Percentiles rank a stretch among this genome's conserved stretches.
Evolutionary conservation across 2,329 filamentous ascomycete genomes (phyloP).

Genomic region (Cercospora janseana): DNA sequence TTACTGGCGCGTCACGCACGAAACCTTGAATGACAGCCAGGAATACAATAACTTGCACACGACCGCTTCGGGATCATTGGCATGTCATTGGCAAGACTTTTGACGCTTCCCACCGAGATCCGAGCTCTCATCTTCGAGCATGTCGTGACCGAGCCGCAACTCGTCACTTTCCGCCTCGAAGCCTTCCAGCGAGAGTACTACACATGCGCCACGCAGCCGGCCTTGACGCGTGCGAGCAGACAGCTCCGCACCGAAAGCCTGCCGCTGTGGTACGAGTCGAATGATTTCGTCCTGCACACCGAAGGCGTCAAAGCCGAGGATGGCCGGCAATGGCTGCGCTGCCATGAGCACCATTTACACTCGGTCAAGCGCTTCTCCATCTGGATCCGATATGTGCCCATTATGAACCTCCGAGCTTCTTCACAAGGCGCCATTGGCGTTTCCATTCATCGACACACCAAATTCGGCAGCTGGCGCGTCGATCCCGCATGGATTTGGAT

Average conservation of each 20-base stretch:
- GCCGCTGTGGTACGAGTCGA: slow-evolving; percentile 34
- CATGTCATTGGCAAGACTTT: slow-evolving; percentile 22
- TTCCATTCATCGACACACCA: slow-evolving; percentile 19
- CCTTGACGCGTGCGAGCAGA: slow-evolving; percentile 30
- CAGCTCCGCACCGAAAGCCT: slow-evolving; percentile 33
- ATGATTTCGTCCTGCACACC: slow-evolving; percentile 35
- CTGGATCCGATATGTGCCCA: slow-evolving; percentile 33
- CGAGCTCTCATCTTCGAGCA: slow-evolving; percentile 31
- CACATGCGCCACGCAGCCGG: slow-evolving; percentile 29
- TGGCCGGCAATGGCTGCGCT: slow-evolving; percentile 29
- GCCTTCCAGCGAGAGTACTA: slow-evolving; percentile 33
- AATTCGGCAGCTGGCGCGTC: slow-evolving; percentile 24
- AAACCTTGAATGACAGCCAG: no score
- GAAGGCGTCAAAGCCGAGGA: slow-evolving; percentile 33
- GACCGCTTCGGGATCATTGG: no score
- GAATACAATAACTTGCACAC: no score
- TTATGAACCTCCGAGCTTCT: slow-evolving; percentile 13
- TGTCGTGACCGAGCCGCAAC: slow-evolving; percentile 27
- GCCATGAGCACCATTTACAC: slow-evolving; percentile 24
- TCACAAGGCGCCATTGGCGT: slow-evolving; percentile 30
- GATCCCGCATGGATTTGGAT: slow-evolving; percentile 33
- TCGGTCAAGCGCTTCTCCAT: slow-evolving; percentile 27
- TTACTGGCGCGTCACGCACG: no score
- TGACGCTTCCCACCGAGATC: slow-evolving; percentile 31
- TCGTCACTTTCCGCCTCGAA: slow-evolving; percentile 36